Percentiles rank a stretch among this genome's conserved stretches.
phyloP scores from a whole-genome alignment of 208 protist genomes.

The Crithidia expoeki region DNA sequence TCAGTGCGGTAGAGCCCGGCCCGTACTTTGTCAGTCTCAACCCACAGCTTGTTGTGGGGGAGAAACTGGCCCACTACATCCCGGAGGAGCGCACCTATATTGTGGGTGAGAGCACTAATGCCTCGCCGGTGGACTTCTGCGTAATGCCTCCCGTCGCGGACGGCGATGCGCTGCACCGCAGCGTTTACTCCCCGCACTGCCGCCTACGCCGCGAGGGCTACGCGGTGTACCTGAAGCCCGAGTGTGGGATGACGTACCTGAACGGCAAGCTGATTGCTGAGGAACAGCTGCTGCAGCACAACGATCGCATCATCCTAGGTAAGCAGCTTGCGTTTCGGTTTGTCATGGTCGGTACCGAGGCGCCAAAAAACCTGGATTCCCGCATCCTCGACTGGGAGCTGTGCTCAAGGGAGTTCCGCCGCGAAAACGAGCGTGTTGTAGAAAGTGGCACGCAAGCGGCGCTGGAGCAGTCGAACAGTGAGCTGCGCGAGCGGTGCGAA shows the following conservation, averaged over 20 bases:
- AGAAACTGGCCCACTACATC: slow-evolving; percentile 70
- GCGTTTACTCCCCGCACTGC: slow-evolving; percentile 71
- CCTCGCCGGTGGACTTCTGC: slow-evolving; percentile 55
- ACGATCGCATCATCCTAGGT: slow-evolving; percentile 69
- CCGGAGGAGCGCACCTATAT: slow-evolving; percentile 50
- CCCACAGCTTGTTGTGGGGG: slow-evolving; percentile 51
- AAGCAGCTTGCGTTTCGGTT: slow-evolving; percentile 66
- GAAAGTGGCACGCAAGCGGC: slow-evolving; percentile 22
- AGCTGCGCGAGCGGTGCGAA: slow-evolving; percentile 38
- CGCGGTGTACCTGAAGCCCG: slow-evolving; percentile 49
- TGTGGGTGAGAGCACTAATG: slow-evolving; percentile 46
- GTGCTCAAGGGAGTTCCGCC: slow-evolving; percentile 56
- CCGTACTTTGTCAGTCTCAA: slow-evolving; percentile 71
- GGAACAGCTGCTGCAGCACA: slow-evolving; percentile 46
- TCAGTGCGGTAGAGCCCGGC: slow-evolving; percentile 43
- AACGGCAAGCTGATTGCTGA: slow-evolving; percentile 54
- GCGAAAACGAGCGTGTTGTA: slow-evolving; percentile 27
- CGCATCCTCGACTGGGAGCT: slow-evolving; percentile 73
- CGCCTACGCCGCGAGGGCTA: slow-evolving; percentile 41
- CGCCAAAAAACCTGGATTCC: slow-evolving; percentile 22
- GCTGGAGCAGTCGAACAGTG: slow-evolving; percentile 36
- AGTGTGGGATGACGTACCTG: slow-evolving; percentile 71
- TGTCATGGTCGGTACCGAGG: slow-evolving; percentile 35
- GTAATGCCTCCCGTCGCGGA: slow-evolving; percentile 41
- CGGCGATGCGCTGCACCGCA: slow-evolving; percentile 34